Percentiles rank a stretch among this genome's conserved stretches.
These are phyloP conservation scores for Eucalyptus victrix DNA, from an alignment of 345 rosid genomes.

Conservation along the genomic window DNA sequence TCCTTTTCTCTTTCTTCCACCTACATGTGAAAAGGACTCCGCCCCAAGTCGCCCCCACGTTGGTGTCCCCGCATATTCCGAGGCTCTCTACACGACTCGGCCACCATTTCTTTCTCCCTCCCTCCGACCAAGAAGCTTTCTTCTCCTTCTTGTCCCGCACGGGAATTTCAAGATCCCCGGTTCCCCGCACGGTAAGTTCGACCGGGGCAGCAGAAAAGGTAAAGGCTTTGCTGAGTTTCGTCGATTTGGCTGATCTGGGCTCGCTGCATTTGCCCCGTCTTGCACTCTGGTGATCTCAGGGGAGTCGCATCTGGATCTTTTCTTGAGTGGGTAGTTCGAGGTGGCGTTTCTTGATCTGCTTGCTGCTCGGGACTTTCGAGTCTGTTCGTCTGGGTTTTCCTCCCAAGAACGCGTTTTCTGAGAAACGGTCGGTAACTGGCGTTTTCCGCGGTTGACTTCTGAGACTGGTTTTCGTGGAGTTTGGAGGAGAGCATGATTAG, in stretches of 20 bases:
- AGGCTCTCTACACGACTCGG: background rate
- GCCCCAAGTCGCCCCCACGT: constrained; percentile 75
- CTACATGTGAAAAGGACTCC: constrained; percentile 10
- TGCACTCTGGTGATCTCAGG: background rate
- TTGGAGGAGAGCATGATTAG: background rate
- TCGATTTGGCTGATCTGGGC: background rate
- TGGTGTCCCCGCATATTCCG: constrained; percentile 1
- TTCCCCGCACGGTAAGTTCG: background rate
- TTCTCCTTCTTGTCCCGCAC: background rate
- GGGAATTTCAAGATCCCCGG: constrained; percentile 2
- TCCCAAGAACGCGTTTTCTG: background rate
- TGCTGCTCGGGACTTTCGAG: background rate
- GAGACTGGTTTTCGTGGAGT: background rate
- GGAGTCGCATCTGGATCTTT: background rate
- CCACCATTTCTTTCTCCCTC: background rate
- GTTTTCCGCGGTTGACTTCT: background rate
- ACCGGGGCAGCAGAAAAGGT: background rate
- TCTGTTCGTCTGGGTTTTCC: constrained; percentile 2
- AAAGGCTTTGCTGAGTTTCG: background rate
- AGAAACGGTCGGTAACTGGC: background rate
- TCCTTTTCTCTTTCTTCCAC: background rate
- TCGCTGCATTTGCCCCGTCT: background rate
- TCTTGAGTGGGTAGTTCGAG: background rate
- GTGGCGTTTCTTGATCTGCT: background rate
- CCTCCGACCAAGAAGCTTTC: background rate